Evolutionary conservation across 495 filamentous ascomycete genomes (phyloP), one percentile per base, ranked within the genome.

Genomic region (Geoglossum glabrum): DNA sequence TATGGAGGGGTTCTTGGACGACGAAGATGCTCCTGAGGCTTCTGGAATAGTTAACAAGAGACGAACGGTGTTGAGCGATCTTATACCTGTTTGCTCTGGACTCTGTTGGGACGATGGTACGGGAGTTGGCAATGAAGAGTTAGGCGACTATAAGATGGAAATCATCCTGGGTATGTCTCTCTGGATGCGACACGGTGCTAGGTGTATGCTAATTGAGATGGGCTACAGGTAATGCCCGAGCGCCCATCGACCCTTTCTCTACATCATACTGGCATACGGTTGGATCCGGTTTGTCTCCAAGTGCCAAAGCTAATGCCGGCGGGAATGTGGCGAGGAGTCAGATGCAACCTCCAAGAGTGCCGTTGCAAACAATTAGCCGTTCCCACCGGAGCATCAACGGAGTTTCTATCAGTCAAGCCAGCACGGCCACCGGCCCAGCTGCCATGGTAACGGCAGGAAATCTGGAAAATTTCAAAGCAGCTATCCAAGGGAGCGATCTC

Each of bases 231-330:
- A 62, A 67, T 9, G 69, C 74, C 10, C 66, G 59, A 23, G 69
- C 73, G 21, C 76, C 80, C 36, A 93, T 99, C 63, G 81, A 99
- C 60, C 92, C 92, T 0, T 94, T 88, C 64, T 88, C 86, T 0
- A 80, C 77, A 0, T 67, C 68, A 3, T 96, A 97, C 70, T 97
- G 92, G 92, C 74, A 72, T 3, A 59, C 58, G 10, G 38, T n/a
- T 26, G 23, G 8, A 15, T 10, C 43, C 15, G 7, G 9, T 34
- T 61, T 46, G 26, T 3, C 47, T 4, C 26, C 17, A 27, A 21
- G 21, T 49, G 21, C 17, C 27, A 33, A 21, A 28, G 28, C 25
- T 38, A 36, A 45, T 17, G 55, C 28, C 40, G 19, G 33, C 50
- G 54, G 54, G 43, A 31, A 40, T 40, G 33, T 56, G 30, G 34